Evolutionary conservation across 2,329 filamentous ascomycete genomes (phyloP), one percentile per base, ranked within the genome.

Genomic region (Emericellopsis atlantica): DNA sequence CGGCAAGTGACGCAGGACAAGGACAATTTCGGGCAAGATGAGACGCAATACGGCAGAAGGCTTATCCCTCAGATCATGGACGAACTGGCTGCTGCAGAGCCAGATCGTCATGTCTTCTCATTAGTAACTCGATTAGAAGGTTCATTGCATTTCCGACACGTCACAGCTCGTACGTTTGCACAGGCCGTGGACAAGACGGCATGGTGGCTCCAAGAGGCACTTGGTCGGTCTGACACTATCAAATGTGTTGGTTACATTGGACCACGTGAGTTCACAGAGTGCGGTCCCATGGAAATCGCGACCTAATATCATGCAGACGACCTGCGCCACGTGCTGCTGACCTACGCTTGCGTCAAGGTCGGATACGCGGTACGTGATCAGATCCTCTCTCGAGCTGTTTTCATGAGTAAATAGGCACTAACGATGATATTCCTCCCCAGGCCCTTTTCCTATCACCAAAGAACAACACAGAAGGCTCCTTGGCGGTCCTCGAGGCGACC

Each of bases 301-400:
- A 21, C 0, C 9, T 24, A 12, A 9, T 6, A 32, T 5, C 7
- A 12, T 22, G 2, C 6, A 58, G 56, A 58, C 24, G 56, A 59
- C 40, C 38, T 58, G 8, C 47, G 56, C 14, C 51, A 59, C 18
- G 39, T 54, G 11, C 40, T 59, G 1, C 33, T 59, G 26, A 57
- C 51, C 0, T 53, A 54, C 35, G 61, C 52, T 0, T 51, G 51
- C 31, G 50, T 59, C 32, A 64, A 64, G 40, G 53, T 50, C 24
- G 52, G 52, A 5, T 61, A 52, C 32, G 49, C 54, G 32, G 59
- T 59, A 46, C 41, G 51, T 45, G 12, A 23, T 12, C 36, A 26
- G 8, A 29, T 9, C 26, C 6, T 3, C 8, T 9, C 9, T 12
- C 26, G 26, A 9, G 26, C 4, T 29, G 26, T 4, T 29, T 6